phyloP scores from a whole-genome alignment of 352 stramenopile genomes.

The Vaucheria bursata region DNA sequence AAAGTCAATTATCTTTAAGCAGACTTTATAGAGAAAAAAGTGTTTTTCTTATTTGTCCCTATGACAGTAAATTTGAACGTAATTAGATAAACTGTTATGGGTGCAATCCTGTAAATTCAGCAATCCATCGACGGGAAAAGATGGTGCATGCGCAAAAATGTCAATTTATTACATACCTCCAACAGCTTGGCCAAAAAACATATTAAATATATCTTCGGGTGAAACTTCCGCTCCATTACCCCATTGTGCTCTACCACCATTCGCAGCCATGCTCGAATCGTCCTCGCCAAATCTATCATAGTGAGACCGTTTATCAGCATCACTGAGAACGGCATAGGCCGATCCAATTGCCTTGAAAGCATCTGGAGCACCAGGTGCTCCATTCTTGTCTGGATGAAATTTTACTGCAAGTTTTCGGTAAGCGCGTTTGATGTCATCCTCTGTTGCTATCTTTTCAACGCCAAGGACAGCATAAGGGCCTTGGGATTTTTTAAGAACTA shows the following conservation, averaged over 20 bases:
- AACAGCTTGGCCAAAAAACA: slow-evolving; percentile 42
- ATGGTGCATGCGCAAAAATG: no score
- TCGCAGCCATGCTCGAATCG: slow-evolving; percentile 14
- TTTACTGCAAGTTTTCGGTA: slow-evolving; percentile 73
- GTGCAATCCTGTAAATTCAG: no score
- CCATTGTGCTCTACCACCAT: background rate
- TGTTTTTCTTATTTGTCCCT: no score
- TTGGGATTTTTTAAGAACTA: slow-evolving; percentile 42
- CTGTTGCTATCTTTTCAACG: slow-evolving; percentile 53
- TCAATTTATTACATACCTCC: no score
- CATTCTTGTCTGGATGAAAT: slow-evolving; percentile 84
- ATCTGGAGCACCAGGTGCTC: slow-evolving; percentile 26
- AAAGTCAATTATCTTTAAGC: no score
- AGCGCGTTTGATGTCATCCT: slow-evolving; percentile 70
- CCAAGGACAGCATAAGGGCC: slow-evolving; percentile 68
- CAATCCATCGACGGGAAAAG: no score
- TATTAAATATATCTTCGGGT: slow-evolving; percentile 48
- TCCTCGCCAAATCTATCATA: slow-evolving; percentile 49
- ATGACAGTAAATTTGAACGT: no score
- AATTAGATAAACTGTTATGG: no score
- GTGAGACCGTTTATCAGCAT: slow-evolving; percentile 39
- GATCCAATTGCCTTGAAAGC: slow-evolving; percentile 63
- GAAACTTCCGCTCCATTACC: slow-evolving; percentile 31
- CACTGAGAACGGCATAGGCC: slow-evolving; percentile 46
- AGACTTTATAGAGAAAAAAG: no score